Base-by-base conservation (phyloP, 129 eudicot genomes). In the Erigeron canadensis region DNA sequence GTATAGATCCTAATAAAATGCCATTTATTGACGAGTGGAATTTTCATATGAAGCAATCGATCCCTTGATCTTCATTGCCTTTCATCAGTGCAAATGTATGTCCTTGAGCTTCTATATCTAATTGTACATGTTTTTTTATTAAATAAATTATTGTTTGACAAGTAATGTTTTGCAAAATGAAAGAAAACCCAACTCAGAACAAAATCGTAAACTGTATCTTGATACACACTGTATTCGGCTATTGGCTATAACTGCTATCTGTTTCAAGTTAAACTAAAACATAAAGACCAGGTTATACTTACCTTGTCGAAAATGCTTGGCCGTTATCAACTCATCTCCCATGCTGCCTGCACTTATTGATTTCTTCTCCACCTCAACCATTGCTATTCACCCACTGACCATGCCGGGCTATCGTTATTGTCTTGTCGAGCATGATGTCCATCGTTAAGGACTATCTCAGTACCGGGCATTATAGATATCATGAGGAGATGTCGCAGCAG, bases 401-500 rank as follows among this genome's bases (percentile, higher is more conserved):
- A 70, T 13, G 38, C 8, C 23, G 10, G 47, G 28, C 55, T 50
- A 1, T 19, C 37, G 0, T 50, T 53, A 44, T 67, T 60, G 64
- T 68, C 79, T 56, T 56, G 70, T 55, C 56, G 67, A 75, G 40
- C 58, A 46, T 18, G 69, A 23, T 46, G 22, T 68, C 68, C 54
- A 2, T 51, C 51, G 43, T 64, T 50, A 42, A 11, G 54, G 2
- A 18, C 23, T 3, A n/a, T 70, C 63, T 73, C 80, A 88, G 38
- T 75, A 76, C 80, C 79, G 86, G 41, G 83, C 55, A 67, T 70
- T 82, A 80, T 83, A 89, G 53, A 89, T 75, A 66, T 84, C 81
- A 8, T 66, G 67, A 45, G 77, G 85, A 39, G 92, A 80, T 9
- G 23, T 70, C 45, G 87, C 23, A 46, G 86, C 66, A 60, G 85